These are phyloP conservation scores for Plasmopara halstedii DNA, from an alignment of 352 stramenopile species.

Conservation along the genomic window DNA sequence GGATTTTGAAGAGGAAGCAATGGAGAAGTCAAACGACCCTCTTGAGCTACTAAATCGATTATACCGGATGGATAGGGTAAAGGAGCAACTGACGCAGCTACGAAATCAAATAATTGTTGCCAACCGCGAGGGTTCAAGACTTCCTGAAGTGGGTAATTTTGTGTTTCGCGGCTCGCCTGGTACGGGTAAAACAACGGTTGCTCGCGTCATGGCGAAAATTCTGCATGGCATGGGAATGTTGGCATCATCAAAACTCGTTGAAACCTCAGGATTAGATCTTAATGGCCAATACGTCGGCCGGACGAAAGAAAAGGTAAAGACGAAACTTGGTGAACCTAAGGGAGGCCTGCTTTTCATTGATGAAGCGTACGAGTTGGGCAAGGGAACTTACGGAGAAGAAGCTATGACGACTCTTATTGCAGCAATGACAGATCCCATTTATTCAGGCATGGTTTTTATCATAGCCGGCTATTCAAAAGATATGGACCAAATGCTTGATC, in stretches of 20 bases:
- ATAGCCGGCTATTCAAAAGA: constrained; percentile 86
- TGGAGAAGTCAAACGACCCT: constrained; percentile 26
- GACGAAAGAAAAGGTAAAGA: constrained; percentile 84
- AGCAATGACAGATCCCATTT: constrained; percentile 80
- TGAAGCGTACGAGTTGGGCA: constrained; percentile 88
- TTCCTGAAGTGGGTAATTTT: constrained; percentile 70
- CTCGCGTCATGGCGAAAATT: constrained; percentile 88
- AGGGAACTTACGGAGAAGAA: constrained; percentile 73
- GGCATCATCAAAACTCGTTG: constrained; percentile 87
- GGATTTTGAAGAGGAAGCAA: not conserved
- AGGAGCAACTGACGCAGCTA: constrained; percentile 40
- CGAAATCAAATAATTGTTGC: constrained; percentile 57
- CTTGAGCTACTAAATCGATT: constrained; percentile 38
- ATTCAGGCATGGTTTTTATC: constrained; percentile 84
- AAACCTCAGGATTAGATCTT: constrained; percentile 80
- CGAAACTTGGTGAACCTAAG: constrained; percentile 83
- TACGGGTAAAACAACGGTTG: constrained; percentile 87
- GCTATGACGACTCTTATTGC: constrained; percentile 87
- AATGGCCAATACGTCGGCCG: constrained; percentile 84
- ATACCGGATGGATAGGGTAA: constrained; percentile 59
- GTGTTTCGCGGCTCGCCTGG: constrained; percentile 85
- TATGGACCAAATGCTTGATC: constrained; percentile 85
- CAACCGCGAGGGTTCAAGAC: constrained; percentile 48
- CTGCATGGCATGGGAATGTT: constrained; percentile 90
- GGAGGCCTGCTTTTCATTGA: constrained; percentile 92